Evolutionary conservation across 495 filamentous ascomycete species (phyloP).

Genomic region (Aspergillus nanangensis): DNA sequence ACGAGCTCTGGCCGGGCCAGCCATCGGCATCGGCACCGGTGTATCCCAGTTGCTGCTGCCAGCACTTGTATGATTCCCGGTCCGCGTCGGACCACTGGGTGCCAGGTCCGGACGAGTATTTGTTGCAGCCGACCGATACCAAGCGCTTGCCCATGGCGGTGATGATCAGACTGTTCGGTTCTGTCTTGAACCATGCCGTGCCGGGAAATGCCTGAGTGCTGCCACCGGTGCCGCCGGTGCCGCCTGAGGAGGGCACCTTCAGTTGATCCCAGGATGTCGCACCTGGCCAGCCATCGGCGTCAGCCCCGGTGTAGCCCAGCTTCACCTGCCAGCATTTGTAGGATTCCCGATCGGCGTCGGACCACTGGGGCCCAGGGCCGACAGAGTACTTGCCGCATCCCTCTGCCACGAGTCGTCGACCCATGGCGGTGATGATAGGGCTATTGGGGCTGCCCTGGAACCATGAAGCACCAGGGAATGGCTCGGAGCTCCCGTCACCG

Average conservation of each 20-base stretch:
- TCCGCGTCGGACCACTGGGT: conserved; percentile 1
- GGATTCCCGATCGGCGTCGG: not conserved
- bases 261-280: not conserved
- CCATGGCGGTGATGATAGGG: not conserved
- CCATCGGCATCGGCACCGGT: conserved; percentile 1
- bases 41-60: conserved; percentile 2
- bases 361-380: not conserved
- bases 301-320: not conserved
- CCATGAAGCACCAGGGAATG: not conserved
- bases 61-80: conserved; percentile 1
- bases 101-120: not conserved
- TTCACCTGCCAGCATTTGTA: not conserved
- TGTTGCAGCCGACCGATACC: not conserved
- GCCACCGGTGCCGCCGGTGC: not conserved
- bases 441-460: not conserved
- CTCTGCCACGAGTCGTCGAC: not conserved
- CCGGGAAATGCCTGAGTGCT: not conserved
- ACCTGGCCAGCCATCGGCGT: not conserved
- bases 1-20: conserved; percentile 1
- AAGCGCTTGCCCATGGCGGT: conserved; percentile 3
- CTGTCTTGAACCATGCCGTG: not conserved
- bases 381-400: not conserved
- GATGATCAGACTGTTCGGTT: conserved; percentile 2
- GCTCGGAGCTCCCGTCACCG: not conserved
- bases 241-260: not conserved